Conservation (phyloP, 805 yeast genomes). For the Yarrowia sp. region DNA sequence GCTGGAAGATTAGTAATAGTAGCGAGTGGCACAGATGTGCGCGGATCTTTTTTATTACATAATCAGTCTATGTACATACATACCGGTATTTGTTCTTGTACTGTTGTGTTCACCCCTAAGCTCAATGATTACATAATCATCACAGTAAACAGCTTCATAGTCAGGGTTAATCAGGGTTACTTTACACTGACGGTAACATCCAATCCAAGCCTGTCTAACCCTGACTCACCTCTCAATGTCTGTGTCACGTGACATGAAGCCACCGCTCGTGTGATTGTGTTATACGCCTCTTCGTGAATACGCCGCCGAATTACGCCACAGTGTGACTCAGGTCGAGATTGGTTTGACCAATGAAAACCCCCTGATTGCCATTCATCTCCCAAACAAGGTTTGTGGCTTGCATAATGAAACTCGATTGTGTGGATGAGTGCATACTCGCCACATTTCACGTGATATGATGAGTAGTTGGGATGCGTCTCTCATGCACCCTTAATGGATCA, state of each 20-base stretch:
- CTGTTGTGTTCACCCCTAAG: too few relatives aligned
- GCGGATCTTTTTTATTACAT: too few relatives aligned
- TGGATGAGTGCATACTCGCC: slow-evolving; percentile 32
- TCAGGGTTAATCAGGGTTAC: too few relatives aligned
- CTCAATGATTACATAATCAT: too few relatives aligned
- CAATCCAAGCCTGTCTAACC: too few relatives aligned
- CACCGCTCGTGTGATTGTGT: neutral
- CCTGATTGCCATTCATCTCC: neutral
- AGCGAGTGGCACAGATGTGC: too few relatives aligned
- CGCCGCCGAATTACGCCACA: slow-evolving; percentile 9
- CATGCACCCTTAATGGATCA: neutral
- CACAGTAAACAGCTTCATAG: too few relatives aligned
- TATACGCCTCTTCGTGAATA: neutral
- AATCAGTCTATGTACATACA: too few relatives aligned
- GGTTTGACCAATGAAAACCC: neutral
- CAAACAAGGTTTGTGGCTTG: slow-evolving; percentile 49
- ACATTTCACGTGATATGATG: slow-evolving; percentile 35
- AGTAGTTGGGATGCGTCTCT: neutral
- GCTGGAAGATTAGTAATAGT: too few relatives aligned
- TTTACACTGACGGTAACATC: too few relatives aligned
- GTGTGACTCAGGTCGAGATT: slow-evolving; percentile 6
- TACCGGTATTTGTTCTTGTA: too few relatives aligned
- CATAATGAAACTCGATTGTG: neutral
- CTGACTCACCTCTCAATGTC: too few relatives aligned
- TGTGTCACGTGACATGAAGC: neutral